Evolutionary conservation across 768 basidiomycete genomes (phyloP), one percentile per base, ranked within the genome.

Genomic region (Auricularia sp.): DNA sequence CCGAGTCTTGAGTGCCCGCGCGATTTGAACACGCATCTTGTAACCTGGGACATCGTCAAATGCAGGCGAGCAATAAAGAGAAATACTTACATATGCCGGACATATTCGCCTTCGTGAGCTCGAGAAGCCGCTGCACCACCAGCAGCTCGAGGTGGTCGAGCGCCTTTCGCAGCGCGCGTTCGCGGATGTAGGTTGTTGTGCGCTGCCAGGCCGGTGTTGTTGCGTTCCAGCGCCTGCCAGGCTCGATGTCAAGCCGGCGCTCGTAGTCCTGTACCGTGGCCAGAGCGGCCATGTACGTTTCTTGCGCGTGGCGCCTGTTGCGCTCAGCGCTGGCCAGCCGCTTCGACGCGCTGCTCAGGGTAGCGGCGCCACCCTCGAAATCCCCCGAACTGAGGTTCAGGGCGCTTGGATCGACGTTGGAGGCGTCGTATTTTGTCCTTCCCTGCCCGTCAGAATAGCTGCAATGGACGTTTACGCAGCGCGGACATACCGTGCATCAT

Each of bases 131-230:
- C 65, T 73, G 72, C 0, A 75, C 72, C 0, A 76, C 74, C 0
- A 77, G 67, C 6, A 68, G 65, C 45, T 77, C 71, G 0, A 77
- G 70, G 6, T 71, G 65, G 36, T 75, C 71, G 1, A 76, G 62
- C 1, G 72, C 74, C 8, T 36, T 14, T 3, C 66, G 64, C 61
- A 72, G 74, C 51, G 66, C 65, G 1, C 69, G 58, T 29, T 59
- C 35, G 2, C 13, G 8, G 14, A 51, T 10, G 47, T 51, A 51
- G 11, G 10, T 10, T 8, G 18, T 51, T 6, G 47, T 51, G 47
- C 16, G 11, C 11, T 18, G 47, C 47, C 47, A 51, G 11, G 10
- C 11, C 16, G 21, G 11, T 8, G 14, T 51, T 5, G 16, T 51
- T 6, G 47, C 14, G 8, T 10, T 51, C 47, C 47, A 51, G 16